phyloP scores from a whole-genome alignment of 257 asterid species.

The Ballota nigra region DNA sequence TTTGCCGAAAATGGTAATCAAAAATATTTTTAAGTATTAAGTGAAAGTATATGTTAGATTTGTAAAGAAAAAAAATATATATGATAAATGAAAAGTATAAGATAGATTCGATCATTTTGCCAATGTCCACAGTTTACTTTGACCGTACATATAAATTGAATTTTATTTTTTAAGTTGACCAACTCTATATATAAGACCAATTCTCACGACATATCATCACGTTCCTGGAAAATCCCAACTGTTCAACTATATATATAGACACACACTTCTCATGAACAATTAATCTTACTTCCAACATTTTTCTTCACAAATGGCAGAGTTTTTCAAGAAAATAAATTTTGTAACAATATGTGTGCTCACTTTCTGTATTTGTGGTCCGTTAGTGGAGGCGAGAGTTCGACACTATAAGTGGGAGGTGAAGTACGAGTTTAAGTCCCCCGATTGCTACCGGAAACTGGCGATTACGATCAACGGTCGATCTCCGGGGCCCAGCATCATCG shows the following conservation, averaged over 20 bases:
- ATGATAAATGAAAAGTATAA: too few relatives aligned
- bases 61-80: too few relatives aligned
- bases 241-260: neutral
- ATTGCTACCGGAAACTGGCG: conserved; percentile 62
- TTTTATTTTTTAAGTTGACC: neutral
- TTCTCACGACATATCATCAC: neutral
- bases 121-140: neutral
- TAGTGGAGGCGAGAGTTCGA: conserved; percentile 50
- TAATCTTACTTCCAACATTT: neutral
- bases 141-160: neutral
- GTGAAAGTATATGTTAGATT: too few relatives aligned
- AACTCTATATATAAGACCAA: neutral
- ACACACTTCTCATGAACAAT: neutral
- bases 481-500: conserved; percentile 87
- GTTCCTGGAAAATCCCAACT: neutral
- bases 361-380: neutral
- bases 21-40: too few relatives aligned
- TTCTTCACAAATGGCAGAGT: conserved; percentile 16
- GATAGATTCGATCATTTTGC: too few relatives aligned
- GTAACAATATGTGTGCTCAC: neutral
- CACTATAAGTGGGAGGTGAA: conserved; percentile 80
- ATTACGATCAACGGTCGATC: conserved; percentile 76
- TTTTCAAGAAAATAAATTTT: neutral
- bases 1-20: too few relatives aligned
- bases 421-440: conserved; percentile 79